These are phyloP conservation scores for Podospora tetraspora DNA, from an alignment of 495 filamentous ascomycete genomes.

Conservation along the genomic window DNA sequence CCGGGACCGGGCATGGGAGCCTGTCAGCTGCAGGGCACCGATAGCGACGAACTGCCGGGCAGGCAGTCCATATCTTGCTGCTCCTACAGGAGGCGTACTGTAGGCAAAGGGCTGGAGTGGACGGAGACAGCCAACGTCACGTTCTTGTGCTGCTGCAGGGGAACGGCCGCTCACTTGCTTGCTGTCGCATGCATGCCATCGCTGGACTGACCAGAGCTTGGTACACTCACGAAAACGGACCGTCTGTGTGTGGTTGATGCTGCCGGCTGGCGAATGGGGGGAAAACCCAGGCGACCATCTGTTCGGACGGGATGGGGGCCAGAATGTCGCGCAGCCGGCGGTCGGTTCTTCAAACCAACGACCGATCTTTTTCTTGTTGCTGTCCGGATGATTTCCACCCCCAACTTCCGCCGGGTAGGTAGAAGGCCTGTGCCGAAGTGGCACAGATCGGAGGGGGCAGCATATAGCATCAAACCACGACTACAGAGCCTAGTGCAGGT, in stretches of 20 bases:
- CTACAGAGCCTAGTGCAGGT: neutral
- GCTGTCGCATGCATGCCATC: constrained; percentile 12
- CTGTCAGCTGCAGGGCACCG: neutral
- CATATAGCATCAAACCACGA: neutral
- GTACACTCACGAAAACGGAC: constrained; percentile 9
- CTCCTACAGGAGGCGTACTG: too few species aligned
- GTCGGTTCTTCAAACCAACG: neutral
- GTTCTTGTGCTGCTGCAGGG: constrained; percentile 4
- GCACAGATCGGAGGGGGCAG: neutral
- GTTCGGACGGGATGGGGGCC: constrained; percentile 7
- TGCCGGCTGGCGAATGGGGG: constrained; percentile 10
- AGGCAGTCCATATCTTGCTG: neutral
- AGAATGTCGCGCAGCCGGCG: constrained; percentile 1
- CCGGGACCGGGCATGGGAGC: neutral
- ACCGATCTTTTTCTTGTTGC: neutral
- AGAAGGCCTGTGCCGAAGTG: neutral
- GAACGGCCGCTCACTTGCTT: neutral
- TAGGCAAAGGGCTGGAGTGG: neutral
- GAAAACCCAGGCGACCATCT: neutral
- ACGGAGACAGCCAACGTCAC: neutral
- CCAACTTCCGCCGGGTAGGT: neutral
- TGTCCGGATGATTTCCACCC: constrained; percentile 10
- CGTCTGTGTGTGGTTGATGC: constrained; percentile 5
- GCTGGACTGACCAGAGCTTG: constrained; percentile 7
- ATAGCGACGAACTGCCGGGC: neutral